Percentiles rank a stretch among this genome's conserved stretches.
phyloP scores from a whole-genome alignment of 768 basidiomycete genomes.

The Boletus rubescentipes region DNA sequence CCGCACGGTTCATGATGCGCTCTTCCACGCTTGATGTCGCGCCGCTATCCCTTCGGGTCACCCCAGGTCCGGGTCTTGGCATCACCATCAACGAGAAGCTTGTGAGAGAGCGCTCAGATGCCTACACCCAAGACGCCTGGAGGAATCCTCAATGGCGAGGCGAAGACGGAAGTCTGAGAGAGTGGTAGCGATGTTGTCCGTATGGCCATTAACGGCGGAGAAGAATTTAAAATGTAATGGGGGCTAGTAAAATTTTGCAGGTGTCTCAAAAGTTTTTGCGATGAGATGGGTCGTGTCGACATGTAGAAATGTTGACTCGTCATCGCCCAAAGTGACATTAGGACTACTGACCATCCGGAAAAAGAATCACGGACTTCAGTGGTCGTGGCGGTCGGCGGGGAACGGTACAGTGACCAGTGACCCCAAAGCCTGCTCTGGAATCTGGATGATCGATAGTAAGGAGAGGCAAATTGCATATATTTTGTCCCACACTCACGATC shows the following conservation, averaged over 20 bases:
- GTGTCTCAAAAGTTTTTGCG: not conserved
- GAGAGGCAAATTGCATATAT: not conserved
- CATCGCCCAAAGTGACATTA: not conserved
- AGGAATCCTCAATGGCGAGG: slow-evolving; percentile 51
- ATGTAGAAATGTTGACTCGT: not conserved
- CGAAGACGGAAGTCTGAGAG: slow-evolving; percentile 50
- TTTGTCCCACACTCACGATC: slow-evolving; percentile 7
- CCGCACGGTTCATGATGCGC: not conserved
- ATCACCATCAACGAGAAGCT: slow-evolving; percentile 59
- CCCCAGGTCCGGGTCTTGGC: slow-evolving; percentile 55
- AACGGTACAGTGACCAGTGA: slow-evolving; percentile 4
- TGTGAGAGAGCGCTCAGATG: slow-evolving; percentile 36
- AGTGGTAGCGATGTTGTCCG: slow-evolving; percentile 40
- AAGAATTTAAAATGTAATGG: not conserved
- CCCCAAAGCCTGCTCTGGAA: not conserved
- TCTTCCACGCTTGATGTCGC: not conserved
- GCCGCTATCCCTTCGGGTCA: not conserved
- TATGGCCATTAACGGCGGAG: not conserved
- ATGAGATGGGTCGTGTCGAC: not conserved
- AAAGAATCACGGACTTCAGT: not conserved
- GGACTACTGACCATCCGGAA: not conserved
- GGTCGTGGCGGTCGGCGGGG: slow-evolving; percentile 2
- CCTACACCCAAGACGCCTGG: slow-evolving; percentile 18
- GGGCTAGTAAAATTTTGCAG: not conserved
- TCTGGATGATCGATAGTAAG: slow-evolving; percentile 4